A percentile compares a stretch with the other conserved stretches of the same genome.
Conservation (phyloP, 176 grass and related monocot species). For the Luzula sylvatica region DNA sequence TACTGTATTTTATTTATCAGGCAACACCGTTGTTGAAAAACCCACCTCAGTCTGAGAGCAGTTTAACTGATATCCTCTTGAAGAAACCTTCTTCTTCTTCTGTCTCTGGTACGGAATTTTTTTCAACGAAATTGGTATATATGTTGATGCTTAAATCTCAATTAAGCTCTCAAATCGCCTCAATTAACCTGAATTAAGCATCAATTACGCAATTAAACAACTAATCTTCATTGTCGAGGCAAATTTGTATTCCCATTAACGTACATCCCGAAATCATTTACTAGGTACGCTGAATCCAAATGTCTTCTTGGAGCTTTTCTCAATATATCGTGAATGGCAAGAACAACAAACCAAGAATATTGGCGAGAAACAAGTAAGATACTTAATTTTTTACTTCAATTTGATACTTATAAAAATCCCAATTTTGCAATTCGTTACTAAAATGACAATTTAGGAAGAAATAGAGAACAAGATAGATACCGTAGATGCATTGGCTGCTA, state of each 20-base stretch:
- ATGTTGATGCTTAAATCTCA: not conserved
- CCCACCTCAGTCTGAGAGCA: constrained; percentile 39
- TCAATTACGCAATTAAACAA: not conserved
- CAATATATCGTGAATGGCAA: constrained; percentile 71
- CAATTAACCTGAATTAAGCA: not conserved
- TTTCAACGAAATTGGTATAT: not conserved
- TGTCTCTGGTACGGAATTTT: constrained; percentile 17
- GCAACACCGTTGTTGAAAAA: constrained; percentile 46
- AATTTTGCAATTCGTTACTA: not conserved
- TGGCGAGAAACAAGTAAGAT: constrained; percentile 55
- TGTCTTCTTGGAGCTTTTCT: constrained; percentile 69
- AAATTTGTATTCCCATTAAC: not conserved
- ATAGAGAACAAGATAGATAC: constrained; percentile 91
- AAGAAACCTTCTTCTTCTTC: constrained; percentile 38
- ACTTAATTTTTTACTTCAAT: not conserved
- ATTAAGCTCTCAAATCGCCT: too few relatives aligned
- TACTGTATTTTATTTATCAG: constrained; percentile 15
- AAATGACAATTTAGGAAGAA: constrained; percentile 47
- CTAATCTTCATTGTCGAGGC: constrained; percentile 1
- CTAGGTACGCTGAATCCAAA: constrained; percentile 58
- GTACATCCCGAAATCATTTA: not conserved
- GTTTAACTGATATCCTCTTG: constrained; percentile 59
- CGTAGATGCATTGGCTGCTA: constrained; percentile 67
- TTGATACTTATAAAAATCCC: constrained; percentile 43
- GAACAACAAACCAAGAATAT: constrained; percentile 82